Base-by-base conservation (phyloP, 2,329 filamentous ascomycete species). In the Apiospora arundinis region DNA sequence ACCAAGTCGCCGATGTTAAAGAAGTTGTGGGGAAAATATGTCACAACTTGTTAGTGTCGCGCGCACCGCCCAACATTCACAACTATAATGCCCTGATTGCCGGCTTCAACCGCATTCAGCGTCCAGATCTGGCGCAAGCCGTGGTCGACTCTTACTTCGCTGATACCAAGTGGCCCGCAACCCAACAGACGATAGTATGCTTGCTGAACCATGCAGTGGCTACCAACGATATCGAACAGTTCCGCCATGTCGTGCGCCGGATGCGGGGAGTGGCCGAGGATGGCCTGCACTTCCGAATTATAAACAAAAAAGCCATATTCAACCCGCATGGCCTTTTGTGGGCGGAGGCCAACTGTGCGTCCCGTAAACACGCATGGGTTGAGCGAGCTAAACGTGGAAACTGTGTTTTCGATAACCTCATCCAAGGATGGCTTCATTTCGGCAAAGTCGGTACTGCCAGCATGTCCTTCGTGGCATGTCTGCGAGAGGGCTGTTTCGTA, bases 11-110 rank as follows among this genome's bases (percentile, higher is more conserved):
- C 8, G 71, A 71, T 28, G 70, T 75, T 40, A 78, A 77, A 45
- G 78, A 80, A 42, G 76, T 74, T 23, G 79, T 85, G 44, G 79
- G 77, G n/a, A 85, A 84, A 75, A 83, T 90, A 69, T 90, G 88
- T 79, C 91, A 91, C 80, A 94, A 93, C 77, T 82, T 96, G 3
- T 85, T 94, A 21, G 82, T 89, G 4, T 90, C 89, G 2, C 79
- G 86, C 1, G 83, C 88, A 23, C 88, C 90, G 0, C 92, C 93
- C 0, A 89, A 89, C 73, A 86, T 93, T 46, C 85, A 90, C 74
- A 94, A 91, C 4, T 94, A 91, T 82, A 95, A 95, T 77, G 86
- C 87, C 16, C 85, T 96, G 37, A 86, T 95, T 2, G 79, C 88
- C n/a, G 88, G 89, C n/a, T 90, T 95, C 68, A 85, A 87, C 69